A percentile compares a stretch with the other conserved stretches of the same genome.
Conservation (phyloP, 192 early-diverging fungal species). For the Podila epicladia region DNA sequence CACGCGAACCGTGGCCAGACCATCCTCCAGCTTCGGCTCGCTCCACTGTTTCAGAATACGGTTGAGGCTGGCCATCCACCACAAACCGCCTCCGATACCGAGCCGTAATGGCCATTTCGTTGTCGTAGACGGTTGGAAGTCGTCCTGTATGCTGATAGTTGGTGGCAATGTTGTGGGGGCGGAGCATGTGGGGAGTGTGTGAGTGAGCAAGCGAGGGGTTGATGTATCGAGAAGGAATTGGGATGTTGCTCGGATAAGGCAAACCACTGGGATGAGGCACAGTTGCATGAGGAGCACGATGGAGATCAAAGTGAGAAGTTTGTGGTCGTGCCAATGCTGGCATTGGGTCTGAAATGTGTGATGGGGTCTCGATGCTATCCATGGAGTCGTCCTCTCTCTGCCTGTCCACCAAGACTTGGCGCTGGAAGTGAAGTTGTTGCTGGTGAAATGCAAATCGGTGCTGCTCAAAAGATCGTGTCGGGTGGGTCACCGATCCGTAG, state of each 20-base stretch:
- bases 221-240: slow-evolving; percentile 32
- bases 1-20: background rate
- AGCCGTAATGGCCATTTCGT: background rate
- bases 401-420: background rate
- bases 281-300: background rate
- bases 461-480: slow-evolving; percentile 14
- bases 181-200: slow-evolving; percentile 1
- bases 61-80: background rate
- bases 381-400: background rate
- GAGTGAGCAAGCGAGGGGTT: slow-evolving; percentile 15
- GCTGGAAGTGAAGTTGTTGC: background rate
- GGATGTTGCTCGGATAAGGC: slow-evolving; percentile 19
- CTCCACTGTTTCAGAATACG: slow-evolving; percentile 31
- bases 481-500: slow-evolving; percentile 14
- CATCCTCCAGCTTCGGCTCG: slow-evolving; percentile 31
- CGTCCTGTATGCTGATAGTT: background rate
- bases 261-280: background rate
- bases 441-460: slow-evolving; percentile 9
- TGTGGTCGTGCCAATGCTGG: background rate
- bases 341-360: background rate
- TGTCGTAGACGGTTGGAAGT: background rate
- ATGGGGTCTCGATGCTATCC: background rate
- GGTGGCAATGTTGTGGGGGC: slow-evolving; percentile 11
- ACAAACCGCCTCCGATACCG: background rate
- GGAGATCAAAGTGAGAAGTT: background rate